phyloP scores from a whole-genome alignment of 1,284 basidiomycete species.

The Trichosporon sp. region DNA sequence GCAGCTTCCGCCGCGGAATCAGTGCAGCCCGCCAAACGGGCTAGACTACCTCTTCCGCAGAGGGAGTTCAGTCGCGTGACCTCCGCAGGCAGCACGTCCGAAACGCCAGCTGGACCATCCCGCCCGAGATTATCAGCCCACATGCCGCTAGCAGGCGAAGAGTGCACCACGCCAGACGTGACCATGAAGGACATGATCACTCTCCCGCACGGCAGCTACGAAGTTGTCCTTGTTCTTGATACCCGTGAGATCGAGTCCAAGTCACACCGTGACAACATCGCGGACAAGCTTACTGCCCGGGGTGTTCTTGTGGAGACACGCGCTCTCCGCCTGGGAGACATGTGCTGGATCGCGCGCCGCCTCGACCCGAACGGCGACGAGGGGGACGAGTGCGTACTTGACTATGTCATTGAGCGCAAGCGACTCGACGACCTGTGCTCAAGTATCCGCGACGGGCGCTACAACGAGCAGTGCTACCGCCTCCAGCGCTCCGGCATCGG shows the following conservation, averaged over 20 bases:
- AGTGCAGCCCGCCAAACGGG: not conserved
- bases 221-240: slow-evolving; percentile 62
- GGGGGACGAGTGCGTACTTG: slow-evolving; percentile 61
- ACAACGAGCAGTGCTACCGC: slow-evolving; percentile 63
- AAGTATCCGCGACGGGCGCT: slow-evolving; percentile 62
- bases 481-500: slow-evolving; percentile 59
- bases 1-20: not conserved
- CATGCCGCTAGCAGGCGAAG: slow-evolving; percentile 32
- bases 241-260: slow-evolving; percentile 60
- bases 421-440: slow-evolving; percentile 61
- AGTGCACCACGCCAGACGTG: slow-evolving; percentile 37
- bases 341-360: slow-evolving; percentile 62
- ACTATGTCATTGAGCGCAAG: slow-evolving; percentile 64
- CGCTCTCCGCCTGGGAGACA: slow-evolving; percentile 62
- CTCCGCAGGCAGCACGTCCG: not conserved
- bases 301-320: slow-evolving; percentile 59
- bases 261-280: slow-evolving; percentile 53
- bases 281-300: slow-evolving; percentile 47
- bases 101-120: not conserved
- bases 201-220: slow-evolving; percentile 59
- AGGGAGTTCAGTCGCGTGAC: not conserved
- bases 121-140: slow-evolving; percentile 43
- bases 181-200: slow-evolving; percentile 51
- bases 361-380: slow-evolving; percentile 48
- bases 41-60: not conserved